These are phyloP conservation scores for Ascochyta pisi DNA, from an alignment of 2,329 filamentous ascomycete species.

Conservation along the genomic window DNA sequence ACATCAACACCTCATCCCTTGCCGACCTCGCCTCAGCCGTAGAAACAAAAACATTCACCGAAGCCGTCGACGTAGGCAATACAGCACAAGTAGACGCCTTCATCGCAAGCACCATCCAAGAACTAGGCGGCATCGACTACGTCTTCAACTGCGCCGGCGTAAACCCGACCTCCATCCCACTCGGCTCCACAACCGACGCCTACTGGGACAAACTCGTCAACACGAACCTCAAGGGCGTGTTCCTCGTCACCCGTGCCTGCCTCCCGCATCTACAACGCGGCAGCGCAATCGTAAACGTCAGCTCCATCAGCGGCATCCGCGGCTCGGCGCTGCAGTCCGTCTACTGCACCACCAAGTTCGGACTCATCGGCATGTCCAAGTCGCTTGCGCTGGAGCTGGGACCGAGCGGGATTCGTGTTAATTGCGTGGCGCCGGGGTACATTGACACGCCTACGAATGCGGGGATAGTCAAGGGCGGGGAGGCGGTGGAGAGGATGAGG, in stretches of 20 bases:
- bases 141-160: conserved; percentile 58
- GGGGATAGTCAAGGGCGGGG: conserved; percentile 57
- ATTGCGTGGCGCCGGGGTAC: conserved; percentile 49
- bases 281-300: conserved; percentile 40
- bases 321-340: conserved; percentile 38
- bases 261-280: conserved; percentile 46
- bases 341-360: conserved; percentile 47
- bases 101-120: conserved; percentile 47
- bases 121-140: conserved; percentile 48
- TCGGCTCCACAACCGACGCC: conserved; percentile 53
- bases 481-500: conserved; percentile 51
- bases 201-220: conserved; percentile 58
- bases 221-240: conserved; percentile 56
- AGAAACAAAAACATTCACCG: conserved; percentile 41
- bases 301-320: conserved; percentile 33
- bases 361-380: conserved; percentile 45
- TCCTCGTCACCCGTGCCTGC: conserved; percentile 53
- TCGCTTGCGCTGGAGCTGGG: conserved; percentile 43
- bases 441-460: conserved; percentile 59
- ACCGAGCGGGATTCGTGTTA: conserved; percentile 39
- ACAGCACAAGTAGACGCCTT: conserved; percentile 52
- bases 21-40: conserved; percentile 50
- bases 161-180: conserved; percentile 55
- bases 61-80: conserved; percentile 56
- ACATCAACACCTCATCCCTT: conserved; percentile 40